Evolutionary conservation across 495 filamentous ascomycete genomes (phyloP), one percentile per base, ranked within the genome.

Genomic region (Amniculicola lignicola): DNA sequence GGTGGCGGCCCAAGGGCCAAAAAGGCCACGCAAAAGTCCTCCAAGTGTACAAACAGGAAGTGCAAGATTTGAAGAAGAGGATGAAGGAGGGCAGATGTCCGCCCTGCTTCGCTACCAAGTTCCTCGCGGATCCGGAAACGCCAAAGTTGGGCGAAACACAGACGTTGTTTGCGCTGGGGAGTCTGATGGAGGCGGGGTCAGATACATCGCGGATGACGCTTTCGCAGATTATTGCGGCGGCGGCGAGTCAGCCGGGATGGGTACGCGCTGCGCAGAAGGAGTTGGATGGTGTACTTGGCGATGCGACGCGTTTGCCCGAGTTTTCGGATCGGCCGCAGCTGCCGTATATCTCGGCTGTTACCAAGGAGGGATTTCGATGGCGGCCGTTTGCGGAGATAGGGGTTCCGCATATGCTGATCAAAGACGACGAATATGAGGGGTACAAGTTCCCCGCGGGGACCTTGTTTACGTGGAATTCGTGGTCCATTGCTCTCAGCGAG

Each of bases 281-380:
- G 33, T 22, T 57, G 5, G 54, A 57, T 21, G 31, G 15, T 3
- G n/a, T 57, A 3, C 50, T 43, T 19, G 54, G 54, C 4, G 24
- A 31, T 14, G 41, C 24, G 9, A 37, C 15, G 2, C 33, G 54
- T 3, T 37, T 57, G 14, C 45, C 54, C 3, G 44, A 25, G 3
- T 57, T 49, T 22, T 12, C 19, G 24, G 54, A 57, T 21, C 19
- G 45, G 6, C n/a, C 21, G 0, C 2, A 19, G 4, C 45, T 57
- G 12, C 44, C 43, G n/a, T 57, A 57, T 27, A 2, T 57, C 1
- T 41, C 14, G 11, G 44, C 54, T 3, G 54, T 57, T 3, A 24
- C 31, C n/a, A 57, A 57, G 21, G 54, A 57, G 23, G 45, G 33
- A 1, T 57, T 57, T 41, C 43, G 54, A 12, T 57, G 54, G 54